Conservation (phyloP, 2,329 filamentous ascomycete species). For the Gaeumannomyces sp. region DNA sequence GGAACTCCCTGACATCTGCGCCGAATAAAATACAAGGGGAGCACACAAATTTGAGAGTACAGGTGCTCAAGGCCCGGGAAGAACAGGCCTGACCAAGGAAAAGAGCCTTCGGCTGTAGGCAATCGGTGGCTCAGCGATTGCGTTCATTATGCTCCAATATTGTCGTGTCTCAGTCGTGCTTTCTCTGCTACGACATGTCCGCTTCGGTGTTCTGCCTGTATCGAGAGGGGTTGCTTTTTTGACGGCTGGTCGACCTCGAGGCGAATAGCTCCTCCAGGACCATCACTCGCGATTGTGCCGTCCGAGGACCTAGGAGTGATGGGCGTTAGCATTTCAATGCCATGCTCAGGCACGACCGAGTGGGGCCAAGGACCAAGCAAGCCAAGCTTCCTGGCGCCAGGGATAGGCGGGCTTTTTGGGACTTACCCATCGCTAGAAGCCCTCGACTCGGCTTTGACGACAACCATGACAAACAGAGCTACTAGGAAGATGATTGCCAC, state of each 20-base stretch:
- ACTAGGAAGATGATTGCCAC: conserved; percentile 22
- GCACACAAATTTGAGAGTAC: background rate
- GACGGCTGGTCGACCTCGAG: conserved; percentile 11
- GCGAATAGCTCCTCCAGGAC: conserved; percentile 12
- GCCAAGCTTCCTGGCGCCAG: conserved; percentile 6
- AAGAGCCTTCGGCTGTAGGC: background rate
- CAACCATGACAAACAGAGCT: conserved; percentile 23
- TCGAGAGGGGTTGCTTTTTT: conserved; percentile 13
- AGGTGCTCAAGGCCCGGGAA: background rate
- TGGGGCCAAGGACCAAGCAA: conserved; percentile 12
- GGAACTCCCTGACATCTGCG: background rate
- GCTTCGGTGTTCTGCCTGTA: conserved; percentile 9
- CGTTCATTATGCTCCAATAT: background rate
- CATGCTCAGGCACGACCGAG: conserved; percentile 11
- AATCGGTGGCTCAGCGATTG: background rate
- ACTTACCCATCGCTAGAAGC: conserved; percentile 19
- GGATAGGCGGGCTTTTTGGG: background rate
- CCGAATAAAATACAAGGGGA: background rate
- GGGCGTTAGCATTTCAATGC: background rate
- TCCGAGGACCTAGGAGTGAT: background rate
- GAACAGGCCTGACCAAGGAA: background rate
- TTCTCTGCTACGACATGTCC: background rate
- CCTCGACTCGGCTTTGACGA: conserved; percentile 25
- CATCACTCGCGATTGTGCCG: background rate
- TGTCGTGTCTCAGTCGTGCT: background rate